A percentile compares a stretch with the other conserved stretches of the same genome.
phyloP scores from a whole-genome alignment of 208 protist genomes.

The Leptomonas pyrrhocoris region DNA sequence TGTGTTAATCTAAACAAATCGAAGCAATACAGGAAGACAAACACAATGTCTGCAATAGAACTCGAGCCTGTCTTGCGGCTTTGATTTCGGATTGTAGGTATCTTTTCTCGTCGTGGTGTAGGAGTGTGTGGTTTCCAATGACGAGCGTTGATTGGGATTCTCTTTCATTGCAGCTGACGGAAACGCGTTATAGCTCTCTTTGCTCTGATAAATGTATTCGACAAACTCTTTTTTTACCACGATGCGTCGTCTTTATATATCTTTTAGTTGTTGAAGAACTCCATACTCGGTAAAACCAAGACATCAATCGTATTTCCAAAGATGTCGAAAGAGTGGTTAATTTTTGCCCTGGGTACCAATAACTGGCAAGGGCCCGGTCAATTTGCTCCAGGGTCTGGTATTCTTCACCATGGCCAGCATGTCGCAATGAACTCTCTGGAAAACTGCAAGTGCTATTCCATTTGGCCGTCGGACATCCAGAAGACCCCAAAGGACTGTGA shows the following conservation, averaged over 20 bases:
- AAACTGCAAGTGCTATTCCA: slow-evolving; percentile 62
- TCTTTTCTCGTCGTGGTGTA: too few relatives aligned
- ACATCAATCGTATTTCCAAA: slow-evolving; percentile 19
- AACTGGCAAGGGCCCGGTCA: slow-evolving; percentile 77
- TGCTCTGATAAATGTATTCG: not conserved
- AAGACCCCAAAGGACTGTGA: slow-evolving; percentile 63
- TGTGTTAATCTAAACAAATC: too few relatives aligned
- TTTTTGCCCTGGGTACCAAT: slow-evolving; percentile 80
- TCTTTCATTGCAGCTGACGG: too few relatives aligned
- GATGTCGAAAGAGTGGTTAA: slow-evolving; percentile 66
- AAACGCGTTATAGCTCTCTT: too few relatives aligned
- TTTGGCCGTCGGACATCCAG: slow-evolving; percentile 74
- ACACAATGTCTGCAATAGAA: too few relatives aligned
- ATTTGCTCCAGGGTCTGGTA: slow-evolving; percentile 79
- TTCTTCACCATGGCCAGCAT: slow-evolving; percentile 81
- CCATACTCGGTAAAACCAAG: not conserved
- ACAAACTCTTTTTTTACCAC: not conserved
- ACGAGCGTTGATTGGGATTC: too few relatives aligned
- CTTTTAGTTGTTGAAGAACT: slow-evolving; percentile 13
- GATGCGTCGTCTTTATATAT: slow-evolving; percentile 12
- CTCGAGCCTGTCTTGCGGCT: too few relatives aligned
- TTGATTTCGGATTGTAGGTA: too few relatives aligned
- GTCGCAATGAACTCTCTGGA: slow-evolving; percentile 61
- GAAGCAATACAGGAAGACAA: too few relatives aligned
- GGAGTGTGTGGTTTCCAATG: too few relatives aligned